phyloP scores from a whole-genome alignment of 2,329 filamentous ascomycete genomes.

The Allantophomopsis lycopodina region DNA sequence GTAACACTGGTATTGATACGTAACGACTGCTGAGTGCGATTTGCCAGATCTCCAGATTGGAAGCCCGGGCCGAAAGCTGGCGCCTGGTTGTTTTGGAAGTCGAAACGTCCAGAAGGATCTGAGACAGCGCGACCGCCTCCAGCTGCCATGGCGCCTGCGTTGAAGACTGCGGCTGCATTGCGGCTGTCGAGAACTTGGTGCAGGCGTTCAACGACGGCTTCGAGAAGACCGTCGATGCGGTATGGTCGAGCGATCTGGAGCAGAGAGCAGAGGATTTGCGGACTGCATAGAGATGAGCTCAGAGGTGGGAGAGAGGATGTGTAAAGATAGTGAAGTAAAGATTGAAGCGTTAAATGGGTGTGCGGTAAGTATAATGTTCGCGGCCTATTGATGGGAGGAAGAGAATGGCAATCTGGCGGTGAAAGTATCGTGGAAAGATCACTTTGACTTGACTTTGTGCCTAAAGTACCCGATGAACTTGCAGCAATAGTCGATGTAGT shows the following conservation, averaged over 20 bases:
- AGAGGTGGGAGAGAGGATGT: slow-evolving; percentile 74
- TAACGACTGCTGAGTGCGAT: slow-evolving; percentile 18
- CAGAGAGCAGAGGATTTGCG: slow-evolving; percentile 89
- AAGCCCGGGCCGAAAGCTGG: slow-evolving; percentile 7
- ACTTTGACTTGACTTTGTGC: slow-evolving; percentile 1
- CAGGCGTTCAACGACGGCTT: slow-evolving; percentile 82
- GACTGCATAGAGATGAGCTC: slow-evolving; percentile 70
- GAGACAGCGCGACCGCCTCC: slow-evolving; percentile 55
- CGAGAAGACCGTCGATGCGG: slow-evolving; percentile 79
- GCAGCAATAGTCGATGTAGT: slow-evolving; percentile 29
- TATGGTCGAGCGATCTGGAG: slow-evolving; percentile 90
- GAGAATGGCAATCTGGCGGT: slow-evolving; percentile 27
- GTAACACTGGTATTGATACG: slow-evolving; percentile 35
- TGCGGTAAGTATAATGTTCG: slow-evolving; percentile 88
- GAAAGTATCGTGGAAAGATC: slow-evolving; percentile 7
- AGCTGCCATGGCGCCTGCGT: slow-evolving; percentile 94
- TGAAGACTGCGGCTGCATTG: slow-evolving; percentile 95
- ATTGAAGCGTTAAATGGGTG: slow-evolving; percentile 77
- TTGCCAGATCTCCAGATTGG: slow-evolving; percentile 7
- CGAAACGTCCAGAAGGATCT: background rate
- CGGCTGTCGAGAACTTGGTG: slow-evolving; percentile 82
- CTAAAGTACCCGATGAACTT: background rate
- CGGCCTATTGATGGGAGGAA: slow-evolving; percentile 55
- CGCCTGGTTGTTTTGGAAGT: slow-evolving; percentile 5
- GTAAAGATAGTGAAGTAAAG: slow-evolving; percentile 86